phyloP scores from a whole-genome alignment of 176 grass and related monocot species.

The Areca catechu region DNA sequence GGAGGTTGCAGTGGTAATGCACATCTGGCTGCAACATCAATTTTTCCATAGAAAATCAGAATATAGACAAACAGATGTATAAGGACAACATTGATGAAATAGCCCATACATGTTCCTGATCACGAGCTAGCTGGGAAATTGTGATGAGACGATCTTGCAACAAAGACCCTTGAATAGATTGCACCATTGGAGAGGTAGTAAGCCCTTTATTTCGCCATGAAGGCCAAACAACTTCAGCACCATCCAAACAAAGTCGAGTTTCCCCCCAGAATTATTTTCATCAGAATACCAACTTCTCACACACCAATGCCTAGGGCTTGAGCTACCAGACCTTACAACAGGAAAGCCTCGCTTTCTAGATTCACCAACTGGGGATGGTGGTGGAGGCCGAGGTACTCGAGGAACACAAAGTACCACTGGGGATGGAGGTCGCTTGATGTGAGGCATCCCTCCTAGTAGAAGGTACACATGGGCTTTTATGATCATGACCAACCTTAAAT shows the following conservation, averaged over 20 bases:
- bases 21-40: conserved; percentile 78
- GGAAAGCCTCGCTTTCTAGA: conserved; percentile 80
- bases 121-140: conserved; percentile 78
- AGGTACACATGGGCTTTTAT: conserved; percentile 74
- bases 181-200: conserved; percentile 44
- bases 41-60: conserved; percentile 19
- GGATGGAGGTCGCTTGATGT: conserved; percentile 75
- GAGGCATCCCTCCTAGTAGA: conserved; percentile 77
- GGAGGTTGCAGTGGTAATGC: conserved; percentile 82
- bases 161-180: conserved; percentile 73
- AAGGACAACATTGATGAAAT: no score
- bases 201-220: conserved; percentile 56
- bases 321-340: conserved; percentile 93
- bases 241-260: conserved; percentile 75
- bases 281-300: conserved; percentile 73
- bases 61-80: no score
- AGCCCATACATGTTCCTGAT: conserved; percentile 86
- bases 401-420: conserved; percentile 92
- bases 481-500: conserved; percentile 64
- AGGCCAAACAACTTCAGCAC: conserved; percentile 97
- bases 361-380: conserved; percentile 62
- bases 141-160: conserved; percentile 81
- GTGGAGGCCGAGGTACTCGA: conserved; percentile 65
- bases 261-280: conserved; percentile 55
- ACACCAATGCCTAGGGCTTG: conserved; percentile 91